Evolutionary conservation across 1,284 basidiomycete species (phyloP).

Genomic region (Meira nashicola): DNA sequence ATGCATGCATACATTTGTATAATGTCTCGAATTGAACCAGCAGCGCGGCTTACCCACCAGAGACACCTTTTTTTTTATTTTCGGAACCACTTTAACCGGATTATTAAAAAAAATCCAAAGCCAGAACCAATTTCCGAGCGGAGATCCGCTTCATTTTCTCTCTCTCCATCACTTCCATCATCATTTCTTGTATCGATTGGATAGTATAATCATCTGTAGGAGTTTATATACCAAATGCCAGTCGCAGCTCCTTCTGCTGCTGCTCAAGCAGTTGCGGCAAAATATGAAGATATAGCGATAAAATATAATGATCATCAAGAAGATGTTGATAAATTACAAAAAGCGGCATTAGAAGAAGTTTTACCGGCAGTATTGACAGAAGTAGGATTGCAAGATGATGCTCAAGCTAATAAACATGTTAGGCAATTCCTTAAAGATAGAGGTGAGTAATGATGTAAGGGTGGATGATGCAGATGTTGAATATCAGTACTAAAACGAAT

Average conservation of each 20-base stretch:
- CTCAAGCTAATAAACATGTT: conserved; percentile 2
- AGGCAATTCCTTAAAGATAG: conserved; percentile 9
- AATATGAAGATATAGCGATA: conserved; percentile 26
- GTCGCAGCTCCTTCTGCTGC: conserved; percentile 4
- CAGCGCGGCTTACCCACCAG: too few species aligned
- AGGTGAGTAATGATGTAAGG: conserved; percentile 6
- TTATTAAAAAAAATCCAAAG: too few species aligned
- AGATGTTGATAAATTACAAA: conserved; percentile 17
- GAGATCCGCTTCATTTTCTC: too few species aligned
- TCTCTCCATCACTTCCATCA: too few species aligned
- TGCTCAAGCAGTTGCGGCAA: conserved; percentile 22
- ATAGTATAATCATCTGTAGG: too few species aligned
- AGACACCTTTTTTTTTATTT: too few species aligned
- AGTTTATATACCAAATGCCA: too few species aligned
- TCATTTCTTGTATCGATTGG: too few species aligned
- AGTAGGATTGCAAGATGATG: conserved; percentile 10
- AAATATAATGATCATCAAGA: conserved; percentile 17
- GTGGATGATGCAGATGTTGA: background rate
- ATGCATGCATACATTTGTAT: too few species aligned
- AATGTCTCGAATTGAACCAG: too few species aligned
- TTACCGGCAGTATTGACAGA: conserved; percentile 18
- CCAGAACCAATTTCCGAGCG: too few species aligned
- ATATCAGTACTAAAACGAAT: background rate
- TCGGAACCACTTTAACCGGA: too few species aligned
- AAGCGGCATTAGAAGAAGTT: conserved; percentile 21